These are phyloP conservation scores for Microthlaspi erraticum DNA, from an alignment of 345 rosid genomes.

Conservation along the genomic window DNA sequence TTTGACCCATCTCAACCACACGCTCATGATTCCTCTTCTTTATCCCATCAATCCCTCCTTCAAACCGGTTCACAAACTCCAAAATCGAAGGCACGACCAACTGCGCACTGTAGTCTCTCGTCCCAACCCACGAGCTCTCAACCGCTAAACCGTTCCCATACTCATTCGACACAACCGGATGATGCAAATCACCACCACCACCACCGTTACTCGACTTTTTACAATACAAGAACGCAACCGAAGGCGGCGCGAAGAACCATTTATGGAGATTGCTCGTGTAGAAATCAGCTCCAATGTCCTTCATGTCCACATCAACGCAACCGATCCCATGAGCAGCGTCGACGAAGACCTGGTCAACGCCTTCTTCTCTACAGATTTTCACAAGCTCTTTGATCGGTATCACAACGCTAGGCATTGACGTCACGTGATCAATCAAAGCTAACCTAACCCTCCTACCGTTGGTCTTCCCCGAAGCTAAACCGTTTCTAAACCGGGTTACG, in stretches of 20 bases:
- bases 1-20: constrained; percentile 81
- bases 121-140: constrained; percentile 96
- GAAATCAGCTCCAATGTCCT: constrained; percentile 92
- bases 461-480: constrained; percentile 65
- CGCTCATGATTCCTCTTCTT: constrained; percentile 79
- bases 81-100: constrained; percentile 76
- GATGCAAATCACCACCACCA: constrained; percentile 69
- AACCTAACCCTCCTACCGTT: constrained; percentile 75
- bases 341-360: constrained; percentile 86
- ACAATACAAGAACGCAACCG: constrained; percentile 84
- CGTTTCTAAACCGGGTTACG: constrained; percentile 59
- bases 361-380: constrained; percentile 82
- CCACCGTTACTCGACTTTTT: constrained; percentile 44
- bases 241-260: constrained; percentile 98
- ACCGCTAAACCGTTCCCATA: constrained; percentile 86
- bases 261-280: constrained; percentile 86
- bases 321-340: constrained; percentile 98
- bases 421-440: constrained; percentile 91
- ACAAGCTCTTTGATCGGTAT: constrained; percentile 81
- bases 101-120: constrained; percentile 90
- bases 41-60: constrained; percentile 84
- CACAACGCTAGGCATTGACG: constrained; percentile 91
- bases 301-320: constrained; percentile 81
- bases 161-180: constrained; percentile 91
- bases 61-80: constrained; percentile 80